Base-by-base conservation (phyloP, 352 stramenopile genomes). In the Albugo laibachii region DNA sequence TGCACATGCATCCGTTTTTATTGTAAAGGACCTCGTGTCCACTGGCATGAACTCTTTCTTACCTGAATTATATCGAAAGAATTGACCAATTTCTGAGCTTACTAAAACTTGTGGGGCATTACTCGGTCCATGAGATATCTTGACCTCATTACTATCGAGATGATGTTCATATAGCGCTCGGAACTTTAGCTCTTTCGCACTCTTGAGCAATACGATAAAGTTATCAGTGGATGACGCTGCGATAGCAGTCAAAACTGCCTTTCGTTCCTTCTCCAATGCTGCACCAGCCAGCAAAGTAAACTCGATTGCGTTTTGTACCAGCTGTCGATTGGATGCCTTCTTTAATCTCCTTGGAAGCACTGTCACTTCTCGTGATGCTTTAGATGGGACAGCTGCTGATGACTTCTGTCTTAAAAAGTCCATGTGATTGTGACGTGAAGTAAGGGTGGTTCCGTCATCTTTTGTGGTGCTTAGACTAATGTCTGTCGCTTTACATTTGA, bases 31-130 rank as follows among this genome's bases (percentile, higher is more conserved):
- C 1, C 73, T 58, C 14, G 69, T 75, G 15, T 80, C 61, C 10
- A 86, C 67, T 0, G 73, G 48, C 10, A 69, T 39, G 16, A 88
- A 86, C 43, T 75, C 67, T 45, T 86, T 88, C 38, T 86, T 88
- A 19, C 70, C 73, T 11, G 73, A 84, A 41, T 81, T 88, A 60
- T 88, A 86, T 44, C 77, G 78, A 52, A 86, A 88, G 41, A 86
- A 83, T 55, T 84, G 73, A 11, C 60, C 64, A 24, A 85, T 69
- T 5, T 63, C 61, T 10, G 48, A 12, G 13, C 59, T 57, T 19
- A 77, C 65, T 11, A 58, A 41, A 13, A 49, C 49, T 0, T 61
- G 57, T 11, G 61, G 60, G 15, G 49, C 63, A 1, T 39, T 60
- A 0, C 56, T 48, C 16, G 38, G 20, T 5, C 63, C 60, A 44